These are phyloP conservation scores for Stenogyne calaminthoides DNA, from an alignment of 305 asterid genomes.

Conservation along the genomic window DNA sequence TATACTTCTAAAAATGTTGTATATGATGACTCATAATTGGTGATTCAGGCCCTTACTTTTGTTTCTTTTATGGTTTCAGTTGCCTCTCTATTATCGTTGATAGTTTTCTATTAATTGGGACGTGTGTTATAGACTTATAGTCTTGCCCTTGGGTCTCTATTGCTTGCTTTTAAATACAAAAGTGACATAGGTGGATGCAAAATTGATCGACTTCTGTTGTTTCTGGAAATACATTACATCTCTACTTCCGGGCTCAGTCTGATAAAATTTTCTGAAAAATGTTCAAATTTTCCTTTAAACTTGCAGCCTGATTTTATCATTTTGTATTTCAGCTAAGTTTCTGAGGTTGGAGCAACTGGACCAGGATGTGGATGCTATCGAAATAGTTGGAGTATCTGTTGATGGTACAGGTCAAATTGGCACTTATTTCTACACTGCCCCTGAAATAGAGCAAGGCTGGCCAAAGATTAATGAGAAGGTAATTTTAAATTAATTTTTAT, in stretches of 20 bases:
- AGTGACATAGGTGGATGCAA: slow-evolving; percentile 6
- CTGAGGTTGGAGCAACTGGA: slow-evolving; percentile 93
- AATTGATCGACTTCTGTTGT: background rate
- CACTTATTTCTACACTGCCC: slow-evolving; percentile 97
- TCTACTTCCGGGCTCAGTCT: slow-evolving; percentile 1
- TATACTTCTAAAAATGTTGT: background rate
- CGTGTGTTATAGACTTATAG: background rate
- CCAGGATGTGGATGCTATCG: slow-evolving; percentile 80
- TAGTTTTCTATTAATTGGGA: background rate
- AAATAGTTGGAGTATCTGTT: slow-evolving; percentile 69
- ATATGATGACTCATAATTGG: background rate
- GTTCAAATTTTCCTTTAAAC: slow-evolving; percentile 23
- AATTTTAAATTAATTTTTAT: slow-evolving; percentile 12
- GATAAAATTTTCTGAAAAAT: background rate
- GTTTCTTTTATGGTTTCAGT: background rate
- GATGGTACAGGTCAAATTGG: slow-evolving; percentile 99
- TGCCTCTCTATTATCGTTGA: background rate
- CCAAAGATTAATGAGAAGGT: slow-evolving; percentile 99
- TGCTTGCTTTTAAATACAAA: background rate
- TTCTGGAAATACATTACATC: slow-evolving; percentile 1
- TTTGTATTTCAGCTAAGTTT: slow-evolving; percentile 76
- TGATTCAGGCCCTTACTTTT: slow-evolving; percentile 2
- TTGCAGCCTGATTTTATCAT: slow-evolving; percentile 20
- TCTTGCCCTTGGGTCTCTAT: background rate
- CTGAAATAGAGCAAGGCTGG: slow-evolving; percentile 98